Base-by-base conservation (phyloP, 495 filamentous ascomycete species). In the Xylaria nigripes region DNA sequence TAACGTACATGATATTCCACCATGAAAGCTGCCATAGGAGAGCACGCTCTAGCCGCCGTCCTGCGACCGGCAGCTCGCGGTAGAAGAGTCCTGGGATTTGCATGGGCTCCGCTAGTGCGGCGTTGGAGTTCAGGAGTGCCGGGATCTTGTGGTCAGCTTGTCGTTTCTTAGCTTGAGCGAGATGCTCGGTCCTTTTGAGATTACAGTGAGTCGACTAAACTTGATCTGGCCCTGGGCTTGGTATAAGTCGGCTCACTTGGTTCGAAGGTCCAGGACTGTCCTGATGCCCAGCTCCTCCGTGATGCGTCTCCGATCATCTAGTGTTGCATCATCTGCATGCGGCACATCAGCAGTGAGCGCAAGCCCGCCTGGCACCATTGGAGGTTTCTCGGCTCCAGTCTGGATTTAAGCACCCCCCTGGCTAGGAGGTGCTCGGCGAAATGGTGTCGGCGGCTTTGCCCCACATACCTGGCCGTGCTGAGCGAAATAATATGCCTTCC, bases 201-300 rank as follows among this genome's bases (percentile, higher is more conserved):
- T 8, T 21, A 29, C 22, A 15, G 21, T 24, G 43, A 45, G 23
- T 10, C 3, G 36, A 6, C 10, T 5, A n/a, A 40, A 3, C 9
- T 40, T 12, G 36, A 16, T 18, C 9, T 1, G 18, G n/a, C 5
- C 16, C n/a, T 18, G 36, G 22, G 41, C 34, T 27, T 24, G 23
- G 23, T 25, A 8, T 1, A 34, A 49, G 18, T 42, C 15, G 10
- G 51, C 65, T 43, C 78, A 88, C 85, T 79, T 79, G 52, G 87
- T 87, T 36, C 89, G 80, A 15, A 94, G 70, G 68, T 94, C 90
- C 29, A 95, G 77, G 23, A 94, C 79, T 1, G 81, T 86, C 24
- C 74, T 76, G 44, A 94, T 80, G 43, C 78, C 75, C 58, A 82
- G 79, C 51, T 84, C 79, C 5, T 83, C 70, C n/a, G 67, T 67